phyloP scores from a whole-genome alignment of 176 grass and related monocot species.

The Puccinellia tenuiflora region DNA sequence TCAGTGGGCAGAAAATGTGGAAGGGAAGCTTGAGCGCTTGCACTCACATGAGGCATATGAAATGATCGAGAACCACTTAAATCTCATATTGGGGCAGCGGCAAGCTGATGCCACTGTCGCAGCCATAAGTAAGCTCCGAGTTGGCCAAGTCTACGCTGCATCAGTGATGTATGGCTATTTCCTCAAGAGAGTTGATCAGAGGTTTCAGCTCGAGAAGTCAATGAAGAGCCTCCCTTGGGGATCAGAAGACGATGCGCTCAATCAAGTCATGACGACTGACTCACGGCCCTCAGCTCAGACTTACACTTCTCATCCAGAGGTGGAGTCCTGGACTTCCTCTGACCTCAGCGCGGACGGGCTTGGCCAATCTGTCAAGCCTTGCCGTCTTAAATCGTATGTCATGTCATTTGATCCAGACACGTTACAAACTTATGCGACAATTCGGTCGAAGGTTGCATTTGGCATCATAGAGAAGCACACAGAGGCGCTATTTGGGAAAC shows the following conservation, averaged over 20 bases:
- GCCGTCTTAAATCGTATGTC: constrained; percentile 82
- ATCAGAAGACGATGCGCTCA: constrained; percentile 35
- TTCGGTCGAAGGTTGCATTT: constrained; percentile 94
- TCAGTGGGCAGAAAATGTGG: constrained; percentile 47
- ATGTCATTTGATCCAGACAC: constrained; percentile 92
- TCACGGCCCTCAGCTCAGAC: constrained; percentile 33
- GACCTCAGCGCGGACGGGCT: constrained; percentile 30
- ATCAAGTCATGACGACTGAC: constrained; percentile 54
- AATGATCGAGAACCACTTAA: constrained; percentile 94
- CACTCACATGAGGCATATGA: constrained; percentile 83
- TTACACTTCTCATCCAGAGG: constrained; percentile 47
- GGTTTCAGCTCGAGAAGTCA: constrained; percentile 93
- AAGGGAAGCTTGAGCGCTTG: constrained; percentile 60
- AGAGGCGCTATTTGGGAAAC: constrained; percentile 85
- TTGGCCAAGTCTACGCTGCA: constrained; percentile 92
- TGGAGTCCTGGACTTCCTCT: constrained; percentile 46
- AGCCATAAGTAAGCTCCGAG: constrained; percentile 91
- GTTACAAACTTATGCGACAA: constrained; percentile 64
- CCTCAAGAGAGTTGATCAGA: constrained; percentile 88
- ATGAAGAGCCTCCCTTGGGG: constrained; percentile 89
- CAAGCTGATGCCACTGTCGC: constrained; percentile 57
- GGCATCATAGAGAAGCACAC: constrained; percentile 96
- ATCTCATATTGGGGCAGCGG: constrained; percentile 84
- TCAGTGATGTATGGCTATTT: constrained; percentile 99
- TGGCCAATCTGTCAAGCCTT: constrained; percentile 58